A percentile compares a stretch with the other conserved stretches of the same genome.
These are phyloP conservation scores for Acanthamoeba triangularis DNA, from an alignment of 208 protist species.

Conservation along the genomic window DNA sequence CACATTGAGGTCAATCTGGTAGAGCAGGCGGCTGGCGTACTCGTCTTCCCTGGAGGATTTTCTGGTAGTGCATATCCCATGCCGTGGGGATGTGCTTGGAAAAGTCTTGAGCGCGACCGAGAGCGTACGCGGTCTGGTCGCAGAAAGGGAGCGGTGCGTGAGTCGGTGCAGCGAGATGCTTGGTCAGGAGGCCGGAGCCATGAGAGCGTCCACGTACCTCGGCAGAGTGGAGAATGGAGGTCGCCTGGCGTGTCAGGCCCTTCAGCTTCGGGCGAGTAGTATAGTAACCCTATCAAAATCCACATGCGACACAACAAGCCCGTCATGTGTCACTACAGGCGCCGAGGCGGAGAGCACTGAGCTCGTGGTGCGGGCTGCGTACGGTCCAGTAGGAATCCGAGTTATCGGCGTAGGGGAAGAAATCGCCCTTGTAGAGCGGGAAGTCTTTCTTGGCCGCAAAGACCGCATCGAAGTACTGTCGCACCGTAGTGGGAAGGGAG, in stretches of 20 bases:
- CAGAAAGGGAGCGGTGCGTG: background rate
- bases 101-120: background rate
- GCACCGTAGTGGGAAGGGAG: conserved; percentile 29
- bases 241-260: conserved; percentile 24
- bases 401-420: conserved; percentile 90
- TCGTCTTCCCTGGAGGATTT: background rate
- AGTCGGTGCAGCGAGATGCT: background rate
- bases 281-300: conserved; percentile 80
- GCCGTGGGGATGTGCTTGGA: background rate
- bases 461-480: conserved; percentile 85
- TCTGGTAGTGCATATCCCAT: background rate
- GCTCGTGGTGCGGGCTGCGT: background rate
- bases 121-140: background rate
- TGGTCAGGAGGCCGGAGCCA: no score
- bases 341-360: background rate
- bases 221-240: conserved; percentile 49
- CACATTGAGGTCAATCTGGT: background rate
- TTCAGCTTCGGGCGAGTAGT: conserved; percentile 85
- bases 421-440: conserved; percentile 85
- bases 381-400: conserved; percentile 87
- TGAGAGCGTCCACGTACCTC: conserved; percentile 2
- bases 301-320: background rate
- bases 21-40: background rate
- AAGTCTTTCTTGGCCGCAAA: conserved; percentile 73
- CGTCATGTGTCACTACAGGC: background rate